A percentile compares a stretch with the other conserved stretches of the same genome.
Evolutionary conservation across 2,329 filamentous ascomycete species (phyloP).

Genomic region (Fusarium humuli): DNA sequence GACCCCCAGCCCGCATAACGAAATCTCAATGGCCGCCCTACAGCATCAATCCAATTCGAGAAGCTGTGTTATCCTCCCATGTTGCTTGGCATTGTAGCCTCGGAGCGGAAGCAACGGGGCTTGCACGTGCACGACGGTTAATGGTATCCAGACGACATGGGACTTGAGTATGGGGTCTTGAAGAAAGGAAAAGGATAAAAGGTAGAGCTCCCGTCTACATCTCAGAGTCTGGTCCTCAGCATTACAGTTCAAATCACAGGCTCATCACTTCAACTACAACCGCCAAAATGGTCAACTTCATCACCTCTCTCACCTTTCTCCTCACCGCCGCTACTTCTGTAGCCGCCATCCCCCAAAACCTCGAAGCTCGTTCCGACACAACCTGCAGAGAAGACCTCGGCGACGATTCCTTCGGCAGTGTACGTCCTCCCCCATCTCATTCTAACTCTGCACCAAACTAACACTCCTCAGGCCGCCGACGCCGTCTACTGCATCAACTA

Average conservation of each 20-base stretch:
- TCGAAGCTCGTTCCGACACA: not conserved
- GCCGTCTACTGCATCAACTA: conserved; percentile 31
- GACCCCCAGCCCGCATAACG: not conserved
- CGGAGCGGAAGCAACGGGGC: not conserved
- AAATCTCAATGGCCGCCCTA: not conserved
- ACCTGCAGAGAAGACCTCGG: conserved; percentile 13
- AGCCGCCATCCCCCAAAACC: conserved; percentile 4
- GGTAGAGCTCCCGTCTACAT: not conserved
- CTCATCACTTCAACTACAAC: not conserved
- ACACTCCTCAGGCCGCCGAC: not conserved
- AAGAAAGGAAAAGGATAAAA: not conserved
- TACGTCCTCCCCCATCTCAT: not conserved
- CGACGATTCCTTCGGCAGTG: not conserved
- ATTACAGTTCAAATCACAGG: not conserved
- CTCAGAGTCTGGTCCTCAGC: not conserved
- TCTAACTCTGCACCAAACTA: not conserved
- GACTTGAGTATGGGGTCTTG: too few relatives aligned
- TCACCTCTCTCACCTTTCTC: conserved; percentile 2
- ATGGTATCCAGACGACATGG: not conserved
- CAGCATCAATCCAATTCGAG: not conserved
- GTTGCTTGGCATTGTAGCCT: not conserved
- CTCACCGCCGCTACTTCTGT: not conserved
- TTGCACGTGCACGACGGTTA: not conserved
- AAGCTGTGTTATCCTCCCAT: not conserved
- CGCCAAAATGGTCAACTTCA: conserved; percentile 27